Base-by-base conservation (phyloP, 2,329 filamentous ascomycete species). In the Pestalotiopsis sp. region DNA sequence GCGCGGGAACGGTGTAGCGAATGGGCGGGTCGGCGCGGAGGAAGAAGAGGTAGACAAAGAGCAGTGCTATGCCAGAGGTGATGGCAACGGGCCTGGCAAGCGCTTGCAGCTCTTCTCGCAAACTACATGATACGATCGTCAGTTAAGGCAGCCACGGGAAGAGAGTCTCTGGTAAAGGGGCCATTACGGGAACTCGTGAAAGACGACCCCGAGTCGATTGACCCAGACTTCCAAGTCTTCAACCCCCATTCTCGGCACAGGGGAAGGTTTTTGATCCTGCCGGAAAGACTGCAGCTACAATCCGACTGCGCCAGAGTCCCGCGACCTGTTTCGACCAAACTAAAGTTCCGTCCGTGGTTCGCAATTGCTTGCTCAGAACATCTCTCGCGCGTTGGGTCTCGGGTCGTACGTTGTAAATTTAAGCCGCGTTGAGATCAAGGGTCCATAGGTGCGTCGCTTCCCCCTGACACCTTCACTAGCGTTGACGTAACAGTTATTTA, bases 1-100 rank as follows among this genome's bases (percentile, higher is more conserved):
- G 91, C 57, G 86, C 75, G 4, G 88, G 84, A 38, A 94, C 86
- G 60, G 79, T 81, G 80, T 92, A 94, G 41, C 82, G 82, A 57
- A 89, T 86, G 9, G 86, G 81, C 71, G 74, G 76, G 66, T 82
- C 80, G 71, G 67, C 71, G 14, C 38, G 61, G 17, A 25, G 17
- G 38, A 62, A 36, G 65, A 67, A 52, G 36, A 67, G 39, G 68
- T 74, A 70, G 38, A 76, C 69, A 13, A 76, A 39, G 12, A 72
- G 3, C 59, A 69, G 69, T 55, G 75, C 75, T n/a, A 76, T 63
- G 7, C 72, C 58, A 27, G 67, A 59, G 41, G 65, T 69, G 23
- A 74, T 25, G 20, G 27, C 45, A 23, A 75, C 38, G 31, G 76
- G 73, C n/a, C 67, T 67, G 4, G 67, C 52, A 49, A 73, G 41